Base-by-base conservation (phyloP, 163 green algal species). In the Scenedesmus sp. region DNA sequence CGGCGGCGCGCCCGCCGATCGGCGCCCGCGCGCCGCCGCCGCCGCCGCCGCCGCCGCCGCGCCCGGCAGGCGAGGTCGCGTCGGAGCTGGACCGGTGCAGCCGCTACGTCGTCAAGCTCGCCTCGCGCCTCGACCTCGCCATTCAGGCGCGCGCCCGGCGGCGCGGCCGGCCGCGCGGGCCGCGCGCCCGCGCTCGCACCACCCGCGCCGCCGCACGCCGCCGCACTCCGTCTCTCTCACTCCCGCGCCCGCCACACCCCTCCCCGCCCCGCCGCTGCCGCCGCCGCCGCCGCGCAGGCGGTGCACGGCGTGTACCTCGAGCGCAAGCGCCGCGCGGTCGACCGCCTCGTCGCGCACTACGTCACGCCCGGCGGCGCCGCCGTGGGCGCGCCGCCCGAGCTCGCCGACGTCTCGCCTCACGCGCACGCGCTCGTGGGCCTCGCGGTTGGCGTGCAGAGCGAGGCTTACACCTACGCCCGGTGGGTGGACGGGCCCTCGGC, bases 401-500 rank as follows among this genome's bases (percentile, higher is more conserved):
- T 81, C 36, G 20, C 18, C 9, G 74, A 75, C 13, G 62, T 75
- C 26, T 77, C 75, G 22, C 51, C 53, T 17, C 45, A 58, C 1
- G 64, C 54, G n/a, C 54, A 70, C 44, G 47, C 36, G 42, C 56
- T 83, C 64, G 48, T 83, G 54, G 17, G 54, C 20, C 11, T 71
- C 9, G 36, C 51, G 54, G 44, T 47, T 6, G 39, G 26, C 44
- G 24, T 83, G 9, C 66, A 77, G 63, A 44, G 64, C 7, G 75
- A 83, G 47, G 72, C 65, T 1, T 83, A 64, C 64, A 71, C 63
- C 22, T 77, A 83, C 28, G 64, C 75, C 13, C n/a, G 75, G 74
- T 81, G 31, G 9, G 63, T 17, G n/a, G 7, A n/a, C n/a, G n/a
- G n/a, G n/a, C n/a, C n/a, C n/a, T n/a, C n/a, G n/a, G n/a, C n/a